Percentiles rank a stretch among this genome's conserved stretches.
phyloP scores from a whole-genome alignment of 306 rosid species.

The Comarum palustre region DNA sequence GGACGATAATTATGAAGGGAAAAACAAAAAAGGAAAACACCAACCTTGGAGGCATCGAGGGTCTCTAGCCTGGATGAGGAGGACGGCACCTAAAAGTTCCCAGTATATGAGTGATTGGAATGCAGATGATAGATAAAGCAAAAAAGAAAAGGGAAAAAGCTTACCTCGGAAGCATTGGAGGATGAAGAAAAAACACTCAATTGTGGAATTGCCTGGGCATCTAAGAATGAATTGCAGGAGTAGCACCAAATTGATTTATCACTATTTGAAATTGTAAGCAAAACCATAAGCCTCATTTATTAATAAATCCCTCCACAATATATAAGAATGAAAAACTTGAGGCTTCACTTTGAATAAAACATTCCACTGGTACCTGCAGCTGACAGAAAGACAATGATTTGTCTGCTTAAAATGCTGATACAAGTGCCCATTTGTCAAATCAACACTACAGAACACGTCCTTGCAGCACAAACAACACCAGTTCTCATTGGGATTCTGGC shows the following conservation, averaged over 20 bases:
- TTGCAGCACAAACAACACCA: conserved; percentile 81
- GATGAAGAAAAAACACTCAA: conserved; percentile 37
- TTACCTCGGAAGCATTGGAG: conserved; percentile 1
- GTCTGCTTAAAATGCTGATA: conserved; percentile 49
- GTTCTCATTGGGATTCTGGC: conserved; percentile 72
- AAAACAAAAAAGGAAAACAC: neutral
- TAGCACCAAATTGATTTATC: conserved; percentile 90
- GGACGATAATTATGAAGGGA: neutral
- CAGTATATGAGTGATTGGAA: neutral
- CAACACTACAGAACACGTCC: conserved; percentile 64
- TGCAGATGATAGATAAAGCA: neutral
- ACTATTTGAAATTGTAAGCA: conserved; percentile 33
- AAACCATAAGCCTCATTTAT: neutral
- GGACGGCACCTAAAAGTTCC: conserved; percentile 5
- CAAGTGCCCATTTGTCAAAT: conserved; percentile 76
- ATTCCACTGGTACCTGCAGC: conserved; percentile 49
- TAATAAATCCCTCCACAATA: neutral
- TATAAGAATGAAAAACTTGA: neutral
- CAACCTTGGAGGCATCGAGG: neutral
- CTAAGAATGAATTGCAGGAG: conserved; percentile 78
- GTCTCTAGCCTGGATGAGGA: neutral
- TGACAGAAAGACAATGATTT: conserved; percentile 57
- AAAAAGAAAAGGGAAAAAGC: neutral
- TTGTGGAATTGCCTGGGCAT: conserved; percentile 58
- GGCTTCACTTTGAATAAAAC: neutral